phyloP scores from a whole-genome alignment of 2,329 filamentous ascomycete species.

The Pseudocercospora fijiensis region DNA sequence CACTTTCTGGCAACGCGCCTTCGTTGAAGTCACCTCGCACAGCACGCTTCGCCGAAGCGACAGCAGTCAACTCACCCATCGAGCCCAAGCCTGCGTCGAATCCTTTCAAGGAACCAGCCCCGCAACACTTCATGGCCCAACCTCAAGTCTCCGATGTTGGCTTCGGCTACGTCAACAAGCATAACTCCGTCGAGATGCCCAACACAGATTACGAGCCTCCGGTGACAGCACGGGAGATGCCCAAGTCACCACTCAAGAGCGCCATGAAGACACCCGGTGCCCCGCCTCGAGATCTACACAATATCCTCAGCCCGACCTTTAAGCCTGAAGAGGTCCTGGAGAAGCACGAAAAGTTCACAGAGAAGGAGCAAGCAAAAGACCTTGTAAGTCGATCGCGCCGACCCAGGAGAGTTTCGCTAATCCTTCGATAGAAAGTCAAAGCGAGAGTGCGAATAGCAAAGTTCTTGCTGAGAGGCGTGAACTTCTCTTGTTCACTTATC shows the following conservation, averaged over 20 bases:
- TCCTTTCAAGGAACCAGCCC: constrained; percentile 61
- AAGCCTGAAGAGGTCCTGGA: constrained; percentile 81
- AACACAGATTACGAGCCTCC: constrained; percentile 45
- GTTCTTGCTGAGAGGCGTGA: constrained; percentile 89
- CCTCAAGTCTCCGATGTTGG: constrained; percentile 81
- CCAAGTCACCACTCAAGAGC: constrained; percentile 81
- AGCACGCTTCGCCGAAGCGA: constrained; percentile 78
- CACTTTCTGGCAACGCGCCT: constrained; percentile 29
- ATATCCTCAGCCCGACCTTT: constrained; percentile 88
- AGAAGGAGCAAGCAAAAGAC: constrained; percentile 83
- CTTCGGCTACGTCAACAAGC: constrained; percentile 78
- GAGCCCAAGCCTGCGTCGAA: constrained; percentile 54
- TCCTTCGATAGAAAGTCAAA: constrained; percentile 75
- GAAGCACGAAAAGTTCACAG: constrained; percentile 76
- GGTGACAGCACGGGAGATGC: constrained; percentile 56
- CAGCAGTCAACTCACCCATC: constrained; percentile 73
- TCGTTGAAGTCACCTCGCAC: constrained; percentile 58
- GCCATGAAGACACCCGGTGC: constrained; percentile 86
- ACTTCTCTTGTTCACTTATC: constrained; percentile 95
- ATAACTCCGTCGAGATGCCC: constrained; percentile 59
- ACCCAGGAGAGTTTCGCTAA: constrained; percentile 36
- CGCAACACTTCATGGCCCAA: constrained; percentile 58
- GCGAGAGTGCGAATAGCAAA: constrained; percentile 88
- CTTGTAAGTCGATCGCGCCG: constrained; percentile 63
- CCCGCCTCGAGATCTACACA: constrained; percentile 65